These are phyloP conservation scores for Pelargonium citronellum DNA, from an alignment of 441 rosid genomes.

Conservation along the genomic window DNA sequence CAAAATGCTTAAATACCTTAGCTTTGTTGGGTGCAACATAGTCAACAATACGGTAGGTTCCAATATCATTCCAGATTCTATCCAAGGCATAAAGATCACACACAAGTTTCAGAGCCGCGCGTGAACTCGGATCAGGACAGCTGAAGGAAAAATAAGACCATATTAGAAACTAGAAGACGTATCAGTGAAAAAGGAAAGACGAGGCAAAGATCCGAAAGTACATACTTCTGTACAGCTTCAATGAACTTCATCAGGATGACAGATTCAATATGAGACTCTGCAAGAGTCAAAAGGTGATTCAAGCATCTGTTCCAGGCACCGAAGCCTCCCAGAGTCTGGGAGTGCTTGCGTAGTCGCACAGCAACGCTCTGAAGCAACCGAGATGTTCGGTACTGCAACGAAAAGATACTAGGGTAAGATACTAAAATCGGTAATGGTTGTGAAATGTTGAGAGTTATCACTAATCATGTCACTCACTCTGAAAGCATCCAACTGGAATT, in stretches of 20 bases:
- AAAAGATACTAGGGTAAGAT: neutral
- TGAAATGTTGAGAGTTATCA: constrained; percentile 12
- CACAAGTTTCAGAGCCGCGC: constrained; percentile 70
- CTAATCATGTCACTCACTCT: constrained; percentile 46
- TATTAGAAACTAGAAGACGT: constrained; percentile 17
- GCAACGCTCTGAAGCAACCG: constrained; percentile 84
- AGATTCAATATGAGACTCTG: constrained; percentile 93
- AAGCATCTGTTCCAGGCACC: constrained; percentile 99
- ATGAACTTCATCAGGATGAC: constrained; percentile 86
- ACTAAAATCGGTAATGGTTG: neutral
- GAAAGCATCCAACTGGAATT: constrained; percentile 92
- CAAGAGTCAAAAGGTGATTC: constrained; percentile 92
- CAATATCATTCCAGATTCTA: constrained; percentile 47
- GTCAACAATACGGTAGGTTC: constrained; percentile 10
- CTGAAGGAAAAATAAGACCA: constrained; percentile 31
- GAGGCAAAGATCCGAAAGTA: constrained; percentile 13
- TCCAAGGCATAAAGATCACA: constrained; percentile 95
- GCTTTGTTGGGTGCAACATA: constrained; percentile 61
- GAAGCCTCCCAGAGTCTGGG: constrained; percentile 67
- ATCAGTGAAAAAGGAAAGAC: neutral
- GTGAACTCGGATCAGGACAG: constrained; percentile 68
- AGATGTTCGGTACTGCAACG: constrained; percentile 83
- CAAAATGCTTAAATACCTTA: constrained; percentile 48
- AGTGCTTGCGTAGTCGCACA: constrained; percentile 69
- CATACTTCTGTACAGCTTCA: constrained; percentile 73